phyloP scores from a whole-genome alignment of 129 eudicot genomes.

The Glebionis coronaria region DNA sequence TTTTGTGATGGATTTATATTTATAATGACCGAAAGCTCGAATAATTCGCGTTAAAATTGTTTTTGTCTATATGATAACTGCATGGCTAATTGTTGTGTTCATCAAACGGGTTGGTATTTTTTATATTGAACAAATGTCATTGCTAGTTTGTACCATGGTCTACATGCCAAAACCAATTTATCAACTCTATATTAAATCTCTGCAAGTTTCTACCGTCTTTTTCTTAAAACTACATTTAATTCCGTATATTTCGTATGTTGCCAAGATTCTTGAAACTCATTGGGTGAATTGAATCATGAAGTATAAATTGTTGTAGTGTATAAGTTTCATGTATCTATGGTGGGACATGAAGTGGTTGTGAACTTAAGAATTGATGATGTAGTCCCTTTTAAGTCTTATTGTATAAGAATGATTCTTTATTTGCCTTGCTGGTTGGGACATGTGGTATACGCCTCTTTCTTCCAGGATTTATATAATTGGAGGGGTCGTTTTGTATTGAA shows the following conservation, averaged over 20 bases:
- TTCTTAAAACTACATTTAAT: neutral
- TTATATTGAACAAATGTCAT: neutral
- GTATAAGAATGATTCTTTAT: slow-evolving; percentile 26
- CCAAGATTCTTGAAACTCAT: neutral
- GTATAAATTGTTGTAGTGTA: slow-evolving; percentile 2
- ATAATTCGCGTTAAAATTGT: neutral
- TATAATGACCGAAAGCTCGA: neutral
- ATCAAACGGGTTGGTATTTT: slow-evolving; percentile 12
- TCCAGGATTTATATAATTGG: neutral
- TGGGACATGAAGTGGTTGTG: slow-evolving; percentile 37
- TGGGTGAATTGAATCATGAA: slow-evolving; percentile 3
- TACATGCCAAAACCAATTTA: neutral
- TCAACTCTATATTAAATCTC: too few relatives aligned
- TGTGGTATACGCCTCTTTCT: slow-evolving; percentile 3
- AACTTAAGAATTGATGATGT: slow-evolving; percentile 21
- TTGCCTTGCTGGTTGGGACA: slow-evolving; percentile 15
- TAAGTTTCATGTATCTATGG: slow-evolving; percentile 20
- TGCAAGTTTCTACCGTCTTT: too few relatives aligned
- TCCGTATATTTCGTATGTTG: slow-evolving; percentile 1
- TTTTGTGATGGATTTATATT: neutral
- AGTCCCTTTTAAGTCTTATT: slow-evolving; percentile 26
- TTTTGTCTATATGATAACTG: slow-evolving; percentile 11
- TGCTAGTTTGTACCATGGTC: neutral
- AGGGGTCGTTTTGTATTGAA: neutral
- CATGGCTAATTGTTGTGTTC: slow-evolving; percentile 9